phyloP scores from a whole-genome alignment of 805 yeast genomes.

The Kregervanrija fluxuum region DNA sequence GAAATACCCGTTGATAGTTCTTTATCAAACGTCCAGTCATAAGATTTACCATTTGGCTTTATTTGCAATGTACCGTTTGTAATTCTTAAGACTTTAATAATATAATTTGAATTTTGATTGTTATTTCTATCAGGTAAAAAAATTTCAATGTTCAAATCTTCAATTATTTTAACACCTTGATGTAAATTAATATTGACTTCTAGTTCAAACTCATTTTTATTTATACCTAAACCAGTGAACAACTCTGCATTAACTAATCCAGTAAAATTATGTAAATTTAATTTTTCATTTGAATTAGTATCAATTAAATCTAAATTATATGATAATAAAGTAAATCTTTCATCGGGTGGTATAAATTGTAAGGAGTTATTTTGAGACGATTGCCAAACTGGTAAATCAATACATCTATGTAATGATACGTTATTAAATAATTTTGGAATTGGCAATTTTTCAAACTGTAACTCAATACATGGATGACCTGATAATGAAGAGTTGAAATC shows the following conservation, averaged over 20 bases:
- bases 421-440: conserved; percentile 3
- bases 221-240: conserved; percentile 43
- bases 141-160: conserved; percentile 36
- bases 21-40: conserved; percentile 66
- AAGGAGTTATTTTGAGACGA: conserved; percentile 36
- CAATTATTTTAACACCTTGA: conserved; percentile 39
- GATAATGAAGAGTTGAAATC: conserved; percentile 62
- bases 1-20: conserved; percentile 53
- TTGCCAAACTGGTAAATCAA: conserved; percentile 48
- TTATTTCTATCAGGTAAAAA: conserved; percentile 19
- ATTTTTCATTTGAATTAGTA: conserved; percentile 8
- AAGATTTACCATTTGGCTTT: conserved; percentile 35
- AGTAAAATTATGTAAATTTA: conserved; percentile 25
- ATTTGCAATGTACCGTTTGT: conserved; percentile 74
- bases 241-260: conserved; percentile 54
- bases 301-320: conserved; percentile 52
- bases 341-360: conserved; percentile 86
- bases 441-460: conserved; percentile 50
- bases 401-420: conserved; percentile 58
- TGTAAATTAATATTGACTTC: conserved; percentile 40
- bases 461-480: conserved; percentile 66
- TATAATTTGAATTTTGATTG: conserved; percentile 10
- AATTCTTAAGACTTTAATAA: conserved; percentile 50
- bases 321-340: conserved; percentile 51
- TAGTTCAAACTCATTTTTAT: conserved; percentile 57